Percentiles rank a stretch among this genome's conserved stretches.
These are phyloP conservation scores for Daldinia childiae DNA, from an alignment of 495 filamentous ascomycete genomes.

Conservation along the genomic window DNA sequence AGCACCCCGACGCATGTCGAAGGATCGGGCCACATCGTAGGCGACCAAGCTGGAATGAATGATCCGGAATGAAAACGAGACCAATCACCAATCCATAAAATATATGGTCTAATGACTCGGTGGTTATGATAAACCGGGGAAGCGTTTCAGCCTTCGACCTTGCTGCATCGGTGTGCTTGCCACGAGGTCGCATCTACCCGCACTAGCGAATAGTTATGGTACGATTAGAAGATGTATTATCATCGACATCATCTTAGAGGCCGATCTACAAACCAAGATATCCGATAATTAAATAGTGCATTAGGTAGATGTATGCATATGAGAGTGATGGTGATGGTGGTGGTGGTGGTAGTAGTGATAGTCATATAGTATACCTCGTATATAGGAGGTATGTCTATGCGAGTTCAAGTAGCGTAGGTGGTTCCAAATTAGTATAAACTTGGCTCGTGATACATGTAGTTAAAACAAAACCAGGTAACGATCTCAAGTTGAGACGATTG, in stretches of 20 bases:
- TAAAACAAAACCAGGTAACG: conserved; percentile 13
- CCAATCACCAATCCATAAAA: conserved; percentile 7
- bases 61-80: conserved; percentile 22
- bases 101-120: conserved; percentile 33
- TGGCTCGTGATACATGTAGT: conserved; percentile 19
- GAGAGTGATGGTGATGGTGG: background rate
- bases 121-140: conserved; percentile 19
- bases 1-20: conserved; percentile 38
- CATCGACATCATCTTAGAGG: conserved; percentile 23
- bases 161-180: conserved; percentile 35
- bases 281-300: conserved; percentile 25
- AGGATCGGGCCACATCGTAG: conserved; percentile 27
- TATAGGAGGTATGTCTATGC: background rate
- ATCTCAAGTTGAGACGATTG: conserved; percentile 15
- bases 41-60: conserved; percentile 20
- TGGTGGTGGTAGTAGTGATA: too few species aligned
- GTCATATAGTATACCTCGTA: background rate
- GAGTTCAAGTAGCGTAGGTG: background rate
- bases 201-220: conserved; percentile 33
- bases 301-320: background rate
- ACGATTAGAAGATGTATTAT: conserved; percentile 16
- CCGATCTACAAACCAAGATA: conserved; percentile 33
- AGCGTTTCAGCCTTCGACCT: conserved; percentile 37
- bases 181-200: conserved; percentile 39
- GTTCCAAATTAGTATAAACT: conserved; percentile 1